Evolutionary conservation across 306 rosid species (phyloP).

Genomic region (Arachis hypogaea): DNA sequence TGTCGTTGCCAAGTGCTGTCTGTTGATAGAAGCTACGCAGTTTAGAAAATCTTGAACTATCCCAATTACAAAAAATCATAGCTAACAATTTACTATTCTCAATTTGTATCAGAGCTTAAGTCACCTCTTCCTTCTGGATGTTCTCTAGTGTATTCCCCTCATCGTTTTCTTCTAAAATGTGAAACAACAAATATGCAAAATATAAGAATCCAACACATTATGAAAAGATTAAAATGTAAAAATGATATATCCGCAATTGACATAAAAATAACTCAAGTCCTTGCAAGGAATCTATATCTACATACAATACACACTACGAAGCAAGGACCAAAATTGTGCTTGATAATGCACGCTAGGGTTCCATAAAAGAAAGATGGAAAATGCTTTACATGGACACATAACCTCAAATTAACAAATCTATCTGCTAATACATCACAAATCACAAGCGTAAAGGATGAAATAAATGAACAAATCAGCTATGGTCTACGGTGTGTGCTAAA

Average conservation of each 20-base stretch:
- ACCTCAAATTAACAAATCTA: constrained; percentile 10
- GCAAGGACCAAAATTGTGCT: constrained; percentile 17
- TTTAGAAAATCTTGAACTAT: constrained; percentile 39
- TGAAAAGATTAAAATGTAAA: neutral
- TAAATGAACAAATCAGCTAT: constrained; percentile 15
- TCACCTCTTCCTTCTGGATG: constrained; percentile 64
- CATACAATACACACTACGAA: constrained; percentile 4
- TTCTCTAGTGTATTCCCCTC: constrained; percentile 51
- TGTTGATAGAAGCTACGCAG: constrained; percentile 47
- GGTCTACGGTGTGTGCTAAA: neutral
- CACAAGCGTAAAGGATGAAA: neutral
- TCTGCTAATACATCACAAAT: neutral
- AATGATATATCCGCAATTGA: neutral
- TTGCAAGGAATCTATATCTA: neutral
- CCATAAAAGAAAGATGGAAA: constrained; percentile 3
- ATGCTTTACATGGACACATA: neutral
- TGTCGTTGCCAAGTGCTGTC: constrained; percentile 46
- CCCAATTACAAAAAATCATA: constrained; percentile 18
- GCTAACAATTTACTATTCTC: constrained; percentile 34
- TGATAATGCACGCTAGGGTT: neutral
- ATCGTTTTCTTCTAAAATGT: constrained; percentile 60
- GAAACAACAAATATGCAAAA: constrained; percentile 25
- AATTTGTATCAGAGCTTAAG: constrained; percentile 39
- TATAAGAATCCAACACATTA: constrained; percentile 11
- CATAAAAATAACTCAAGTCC: no score